A percentile compares a stretch with the other conserved stretches of the same genome.
phyloP scores from a whole-genome alignment of 2,329 filamentous ascomycete genomes.

The Cytospora piceicola region DNA sequence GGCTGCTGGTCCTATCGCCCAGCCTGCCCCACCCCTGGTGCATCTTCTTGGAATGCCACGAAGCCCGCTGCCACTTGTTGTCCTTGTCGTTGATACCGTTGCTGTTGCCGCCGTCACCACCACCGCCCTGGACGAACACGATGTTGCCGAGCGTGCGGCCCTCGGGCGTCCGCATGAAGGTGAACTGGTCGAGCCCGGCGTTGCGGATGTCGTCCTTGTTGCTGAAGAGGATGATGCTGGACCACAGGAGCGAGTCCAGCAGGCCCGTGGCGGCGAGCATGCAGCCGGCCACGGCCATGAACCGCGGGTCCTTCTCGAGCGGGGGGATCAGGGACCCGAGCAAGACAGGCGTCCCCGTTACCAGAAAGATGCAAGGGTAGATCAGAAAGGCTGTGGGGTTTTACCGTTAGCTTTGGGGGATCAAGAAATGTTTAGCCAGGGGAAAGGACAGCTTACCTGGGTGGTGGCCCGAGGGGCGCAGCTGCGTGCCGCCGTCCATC shows the following conservation, averaged over 20 bases:
- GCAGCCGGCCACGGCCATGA: slow-evolving; percentile 62
- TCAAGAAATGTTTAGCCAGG: too few species aligned
- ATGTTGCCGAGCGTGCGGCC: slow-evolving; percentile 48
- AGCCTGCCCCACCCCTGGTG: slow-evolving; percentile 29
- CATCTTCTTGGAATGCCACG: slow-evolving; percentile 29
- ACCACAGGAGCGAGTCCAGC: slow-evolving; percentile 59
- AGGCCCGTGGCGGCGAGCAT: slow-evolving; percentile 62
- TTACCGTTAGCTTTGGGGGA: too few species aligned
- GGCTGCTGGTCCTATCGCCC: slow-evolving; percentile 26
- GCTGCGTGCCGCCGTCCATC: slow-evolving; percentile 32
- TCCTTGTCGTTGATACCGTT: background rate
- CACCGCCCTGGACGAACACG: slow-evolving; percentile 40
- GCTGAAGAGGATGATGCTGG: slow-evolving; percentile 55
- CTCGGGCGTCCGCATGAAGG: slow-evolving; percentile 50
- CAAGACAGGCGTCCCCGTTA: slow-evolving; percentile 70
- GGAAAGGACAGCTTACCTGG: too few species aligned
- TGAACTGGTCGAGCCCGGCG: slow-evolving; percentile 56
- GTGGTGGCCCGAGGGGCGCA: slow-evolving; percentile 44
- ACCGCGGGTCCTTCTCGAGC: slow-evolving; percentile 3
- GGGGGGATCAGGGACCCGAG: slow-evolving; percentile 49
- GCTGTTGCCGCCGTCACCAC: too few species aligned
- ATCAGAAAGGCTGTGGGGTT: slow-evolving; percentile 66
- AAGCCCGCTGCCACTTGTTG: slow-evolving; percentile 19
- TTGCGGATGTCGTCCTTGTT: slow-evolving; percentile 47
- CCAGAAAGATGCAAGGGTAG: slow-evolving; percentile 70